phyloP scores from a whole-genome alignment of 2,329 filamentous ascomycete genomes.

The Xylaria sp. region DNA sequence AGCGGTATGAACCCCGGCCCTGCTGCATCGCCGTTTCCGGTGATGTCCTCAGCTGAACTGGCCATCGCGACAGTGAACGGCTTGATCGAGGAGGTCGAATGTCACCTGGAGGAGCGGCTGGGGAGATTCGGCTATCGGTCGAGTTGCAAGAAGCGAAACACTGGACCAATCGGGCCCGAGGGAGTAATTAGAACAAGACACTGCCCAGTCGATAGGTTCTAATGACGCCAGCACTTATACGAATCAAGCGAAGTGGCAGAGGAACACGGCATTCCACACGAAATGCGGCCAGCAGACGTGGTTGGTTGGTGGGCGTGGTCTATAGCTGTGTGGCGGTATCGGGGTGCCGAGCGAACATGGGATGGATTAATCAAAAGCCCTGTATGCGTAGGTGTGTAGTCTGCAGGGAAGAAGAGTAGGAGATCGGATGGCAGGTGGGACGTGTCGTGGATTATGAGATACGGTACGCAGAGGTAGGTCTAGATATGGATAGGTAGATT shows the following conservation, averaged over 20 bases:
- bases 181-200: slow-evolving; percentile 11
- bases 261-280: slow-evolving; percentile 32
- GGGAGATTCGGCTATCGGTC: not conserved
- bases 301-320: not conserved
- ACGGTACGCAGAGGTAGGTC: no score
- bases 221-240: slow-evolving; percentile 25
- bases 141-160: not conserved
- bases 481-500: no score
- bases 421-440: slow-evolving; percentile 11
- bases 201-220: not conserved
- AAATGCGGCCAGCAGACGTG: slow-evolving; percentile 10
- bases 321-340: not conserved
- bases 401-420: slow-evolving; percentile 1
- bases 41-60: slow-evolving; percentile 30
- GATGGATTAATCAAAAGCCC: slow-evolving; percentile 1
- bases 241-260: slow-evolving; percentile 10
- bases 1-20: slow-evolving; percentile 68
- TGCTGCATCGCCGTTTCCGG: slow-evolving; percentile 27
- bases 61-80: slow-evolving; percentile 37
- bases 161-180: slow-evolving; percentile 21
- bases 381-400: not conserved
- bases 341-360: slow-evolving; percentile 13
- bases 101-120: slow-evolving; percentile 1
- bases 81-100: slow-evolving; percentile 11
- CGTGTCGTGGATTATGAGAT: slow-evolving; percentile 10